Conservation (phyloP, 345 rosid species). For the Eucalyptus sp. region DNA sequence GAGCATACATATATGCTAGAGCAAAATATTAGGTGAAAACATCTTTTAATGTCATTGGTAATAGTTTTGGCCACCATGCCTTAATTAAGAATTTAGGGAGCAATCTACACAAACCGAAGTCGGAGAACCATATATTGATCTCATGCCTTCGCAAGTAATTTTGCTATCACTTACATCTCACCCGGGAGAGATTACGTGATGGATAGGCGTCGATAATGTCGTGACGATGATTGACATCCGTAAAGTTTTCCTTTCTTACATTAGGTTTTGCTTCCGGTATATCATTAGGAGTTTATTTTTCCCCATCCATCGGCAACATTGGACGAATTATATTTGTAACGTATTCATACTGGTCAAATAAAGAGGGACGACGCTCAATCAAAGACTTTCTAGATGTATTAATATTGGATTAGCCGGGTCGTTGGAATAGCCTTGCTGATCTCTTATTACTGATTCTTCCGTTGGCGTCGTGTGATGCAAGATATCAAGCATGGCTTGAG, state of each 20-base stretch:
- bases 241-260: not conserved
- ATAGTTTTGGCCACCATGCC: not conserved
- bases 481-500: not conserved
- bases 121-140: not conserved
- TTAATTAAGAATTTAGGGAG: not conserved
- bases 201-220: accelerated
- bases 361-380: not conserved
- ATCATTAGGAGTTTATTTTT: not conserved
- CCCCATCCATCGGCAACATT: not conserved
- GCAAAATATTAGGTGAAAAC: not conserved
- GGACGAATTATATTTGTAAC: not conserved
- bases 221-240: not conserved
- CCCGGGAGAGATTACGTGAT: not conserved
- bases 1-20: not conserved
- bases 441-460: not conserved
- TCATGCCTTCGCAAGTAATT: not conserved
- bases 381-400: not conserved
- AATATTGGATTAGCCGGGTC: not conserved
- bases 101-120: not conserved
- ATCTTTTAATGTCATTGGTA: too few relatives aligned
- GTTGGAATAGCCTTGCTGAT: not conserved
- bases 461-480: not conserved
- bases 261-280: not conserved
- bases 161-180: not conserved
- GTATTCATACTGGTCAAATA: not conserved